Conservation (phyloP, 2,329 filamentous ascomycete genomes). For the Pseudogymnoascus sp. region DNA sequence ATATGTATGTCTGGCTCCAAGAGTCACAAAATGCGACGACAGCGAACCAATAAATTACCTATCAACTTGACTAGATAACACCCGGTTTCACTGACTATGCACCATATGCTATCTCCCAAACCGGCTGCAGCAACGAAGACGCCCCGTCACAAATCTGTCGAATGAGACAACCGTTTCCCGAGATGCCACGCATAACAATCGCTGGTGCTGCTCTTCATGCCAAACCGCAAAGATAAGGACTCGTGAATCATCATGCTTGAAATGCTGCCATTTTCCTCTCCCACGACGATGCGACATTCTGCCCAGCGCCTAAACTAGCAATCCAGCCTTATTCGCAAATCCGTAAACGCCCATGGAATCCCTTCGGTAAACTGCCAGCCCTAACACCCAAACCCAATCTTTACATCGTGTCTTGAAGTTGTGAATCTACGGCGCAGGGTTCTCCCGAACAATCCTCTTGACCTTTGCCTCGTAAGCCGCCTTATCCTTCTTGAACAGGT, state of each 20-base stretch:
- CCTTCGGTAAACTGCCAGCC: not conserved
- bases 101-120: not conserved
- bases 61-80: not conserved
- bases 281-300: conserved; percentile 6
- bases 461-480: conserved; percentile 84
- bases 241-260: not conserved
- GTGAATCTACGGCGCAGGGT: conserved; percentile 61
- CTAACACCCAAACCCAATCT: conserved; percentile 5
- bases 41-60: not conserved
- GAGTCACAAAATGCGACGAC: not conserved
- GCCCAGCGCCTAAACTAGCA: conserved; percentile 9
- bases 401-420: not conserved
- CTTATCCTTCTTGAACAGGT: conserved; percentile 87
- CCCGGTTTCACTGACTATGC: not conserved
- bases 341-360: conserved; percentile 10
- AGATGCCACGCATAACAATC: not conserved
- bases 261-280: not conserved
- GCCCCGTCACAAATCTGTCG: not conserved
- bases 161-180: not conserved
- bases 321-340: conserved; percentile 1
- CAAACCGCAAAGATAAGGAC: not conserved
- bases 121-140: not conserved
- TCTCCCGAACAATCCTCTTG: conserved; percentile 79
- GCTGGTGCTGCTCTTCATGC: not conserved
- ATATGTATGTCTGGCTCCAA: not conserved